These are phyloP conservation scores for Hevea brasiliensis DNA, from an alignment of 345 rosid genomes.

Conservation along the genomic window DNA sequence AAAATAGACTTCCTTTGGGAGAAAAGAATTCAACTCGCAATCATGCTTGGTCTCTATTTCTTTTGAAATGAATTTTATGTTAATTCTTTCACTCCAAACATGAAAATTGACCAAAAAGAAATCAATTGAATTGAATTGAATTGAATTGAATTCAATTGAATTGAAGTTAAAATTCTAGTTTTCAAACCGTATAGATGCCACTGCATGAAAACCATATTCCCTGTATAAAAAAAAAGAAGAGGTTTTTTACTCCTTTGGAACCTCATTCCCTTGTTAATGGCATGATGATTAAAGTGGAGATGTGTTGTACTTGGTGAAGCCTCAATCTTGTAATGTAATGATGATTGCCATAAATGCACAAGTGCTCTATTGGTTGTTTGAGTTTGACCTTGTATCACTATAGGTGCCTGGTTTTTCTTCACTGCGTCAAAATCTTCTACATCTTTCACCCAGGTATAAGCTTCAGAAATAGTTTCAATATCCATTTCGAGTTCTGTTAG, in stretches of 20 bases:
- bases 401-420: constrained; percentile 84
- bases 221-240: background rate
- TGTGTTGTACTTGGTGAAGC: background rate
- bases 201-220: background rate
- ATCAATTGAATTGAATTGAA: no score
- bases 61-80: no score
- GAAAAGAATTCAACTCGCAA: no score
- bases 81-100: no score
- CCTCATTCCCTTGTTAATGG: no score
- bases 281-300: background rate
- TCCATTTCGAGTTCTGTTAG: background rate
- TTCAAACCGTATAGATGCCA: background rate
- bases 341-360: background rate
- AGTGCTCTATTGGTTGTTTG: constrained; percentile 12
- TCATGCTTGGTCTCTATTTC: no score
- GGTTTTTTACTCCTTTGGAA: no score
- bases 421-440: constrained; percentile 69
- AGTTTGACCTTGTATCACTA: constrained; percentile 18
- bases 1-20: no score
- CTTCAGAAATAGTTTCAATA: constrained; percentile 6
- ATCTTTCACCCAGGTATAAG: constrained; percentile 68
- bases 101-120: no score
- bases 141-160: no score
- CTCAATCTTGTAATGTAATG: background rate
- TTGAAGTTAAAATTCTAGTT: no score